phyloP scores from a whole-genome alignment of 495 filamentous ascomycete genomes.

The Penicillium fimorum region DNA sequence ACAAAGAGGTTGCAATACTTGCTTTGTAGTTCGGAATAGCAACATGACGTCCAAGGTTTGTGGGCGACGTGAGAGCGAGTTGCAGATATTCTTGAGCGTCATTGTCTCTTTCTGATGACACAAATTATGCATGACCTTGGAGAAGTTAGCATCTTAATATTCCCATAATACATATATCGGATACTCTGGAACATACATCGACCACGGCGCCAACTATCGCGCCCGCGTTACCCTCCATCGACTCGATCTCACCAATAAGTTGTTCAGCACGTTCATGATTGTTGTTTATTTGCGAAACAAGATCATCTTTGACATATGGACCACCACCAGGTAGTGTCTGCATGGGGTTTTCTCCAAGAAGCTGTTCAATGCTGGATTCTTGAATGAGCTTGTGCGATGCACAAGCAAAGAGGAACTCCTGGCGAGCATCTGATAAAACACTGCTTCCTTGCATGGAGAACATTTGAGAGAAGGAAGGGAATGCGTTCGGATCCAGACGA shows the following conservation, averaged over 20 bases:
- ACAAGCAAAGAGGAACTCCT: slow-evolving; percentile 92
- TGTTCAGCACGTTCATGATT: slow-evolving; percentile 71
- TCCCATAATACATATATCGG: neutral
- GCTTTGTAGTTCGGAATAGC: slow-evolving; percentile 74
- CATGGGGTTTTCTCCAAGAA: slow-evolving; percentile 85
- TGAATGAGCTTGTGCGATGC: slow-evolving; percentile 79
- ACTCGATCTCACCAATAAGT: slow-evolving; percentile 76
- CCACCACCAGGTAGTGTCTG: slow-evolving; percentile 73
- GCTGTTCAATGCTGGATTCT: slow-evolving; percentile 70
- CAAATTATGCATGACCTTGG: slow-evolving; percentile 70
- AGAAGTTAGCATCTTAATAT: slow-evolving; percentile 13
- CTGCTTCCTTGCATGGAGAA: slow-evolving; percentile 74
- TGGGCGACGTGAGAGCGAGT: slow-evolving; percentile 72
- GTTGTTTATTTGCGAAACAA: slow-evolving; percentile 69
- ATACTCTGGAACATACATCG: slow-evolving; percentile 53
- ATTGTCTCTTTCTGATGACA: slow-evolving; percentile 87
- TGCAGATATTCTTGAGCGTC: slow-evolving; percentile 82
- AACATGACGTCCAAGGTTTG: slow-evolving; percentile 80
- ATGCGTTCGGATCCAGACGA: slow-evolving; percentile 73
- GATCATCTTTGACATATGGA: slow-evolving; percentile 70
- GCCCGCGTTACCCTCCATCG: slow-evolving; percentile 93
- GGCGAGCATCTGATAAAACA: slow-evolving; percentile 76
- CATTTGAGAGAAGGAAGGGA: slow-evolving; percentile 76
- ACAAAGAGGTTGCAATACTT: slow-evolving; percentile 80
- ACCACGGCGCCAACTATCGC: slow-evolving; percentile 80